Evolutionary conservation across 2,329 filamentous ascomycete genomes (phyloP).

Genomic region (Botrytis sinoallii): DNA sequence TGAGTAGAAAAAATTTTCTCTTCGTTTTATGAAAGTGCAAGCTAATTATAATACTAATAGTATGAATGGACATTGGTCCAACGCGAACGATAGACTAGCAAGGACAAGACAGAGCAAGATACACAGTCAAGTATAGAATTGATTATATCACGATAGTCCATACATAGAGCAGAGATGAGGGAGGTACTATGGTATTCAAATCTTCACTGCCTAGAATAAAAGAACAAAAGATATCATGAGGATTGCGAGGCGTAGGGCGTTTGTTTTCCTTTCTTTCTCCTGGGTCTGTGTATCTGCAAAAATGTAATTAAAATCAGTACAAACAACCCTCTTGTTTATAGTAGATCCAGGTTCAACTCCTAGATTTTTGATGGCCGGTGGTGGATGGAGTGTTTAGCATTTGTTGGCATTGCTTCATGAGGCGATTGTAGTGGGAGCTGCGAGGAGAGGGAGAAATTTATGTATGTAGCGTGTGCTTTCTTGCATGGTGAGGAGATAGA

Average conservation of each 20-base stretch:
- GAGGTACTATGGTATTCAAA: not conserved
- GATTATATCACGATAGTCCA: conserved; percentile 1
- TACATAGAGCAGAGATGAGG: not conserved
- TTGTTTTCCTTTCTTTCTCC: not conserved
- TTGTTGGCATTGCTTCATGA: not conserved
- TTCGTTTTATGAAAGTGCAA: not conserved
- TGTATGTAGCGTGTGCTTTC: not conserved
- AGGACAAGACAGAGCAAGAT: not conserved
- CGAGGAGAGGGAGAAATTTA: not conserved
- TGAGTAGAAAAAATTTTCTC: conserved; percentile 48
- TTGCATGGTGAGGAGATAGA: not conserved
- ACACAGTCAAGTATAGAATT: not conserved
- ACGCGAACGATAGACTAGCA: conserved; percentile 41
- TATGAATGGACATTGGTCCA: conserved; percentile 47
- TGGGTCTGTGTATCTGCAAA: not conserved
- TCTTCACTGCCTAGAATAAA: not conserved
- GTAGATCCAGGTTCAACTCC: not conserved
- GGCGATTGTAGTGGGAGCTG: not conserved
- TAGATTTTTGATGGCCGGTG: not conserved
- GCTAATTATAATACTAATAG: conserved; percentile 24
- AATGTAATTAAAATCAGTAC: not conserved
- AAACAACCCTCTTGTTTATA: not conserved
- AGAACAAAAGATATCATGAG: not conserved
- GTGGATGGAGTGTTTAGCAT: not conserved
- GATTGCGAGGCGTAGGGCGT: conserved; percentile 5